Evolutionary conservation across 352 stramenopile species (phyloP).

Genomic region (Pythium brachiatum): DNA sequence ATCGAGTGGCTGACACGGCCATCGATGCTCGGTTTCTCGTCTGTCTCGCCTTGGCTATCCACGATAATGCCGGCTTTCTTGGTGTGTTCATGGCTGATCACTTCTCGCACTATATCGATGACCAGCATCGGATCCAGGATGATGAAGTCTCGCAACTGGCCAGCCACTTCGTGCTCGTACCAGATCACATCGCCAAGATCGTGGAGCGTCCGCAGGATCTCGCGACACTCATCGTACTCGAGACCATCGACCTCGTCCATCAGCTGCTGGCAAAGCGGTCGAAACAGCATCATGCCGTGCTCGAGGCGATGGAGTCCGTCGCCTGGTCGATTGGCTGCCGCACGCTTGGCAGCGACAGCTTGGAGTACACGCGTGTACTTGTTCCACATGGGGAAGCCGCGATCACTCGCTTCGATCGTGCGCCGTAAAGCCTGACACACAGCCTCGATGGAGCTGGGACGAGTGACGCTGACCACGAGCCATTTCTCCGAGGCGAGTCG

Average conservation of each 20-base stretch:
- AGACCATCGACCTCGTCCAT: slow-evolving; percentile 7
- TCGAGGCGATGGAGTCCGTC: slow-evolving; percentile 2
- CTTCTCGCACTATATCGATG: slow-evolving; percentile 15
- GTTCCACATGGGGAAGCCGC: not conserved
- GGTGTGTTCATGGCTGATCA: not conserved
- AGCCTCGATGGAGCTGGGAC: no score
- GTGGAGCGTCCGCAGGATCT: slow-evolving; percentile 12
- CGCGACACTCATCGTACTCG: slow-evolving; percentile 3
- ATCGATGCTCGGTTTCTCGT: not conserved
- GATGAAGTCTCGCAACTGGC: not conserved
- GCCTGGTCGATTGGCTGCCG: not conserved
- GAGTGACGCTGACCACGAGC: no score
- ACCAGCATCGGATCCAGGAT: slow-evolving; percentile 25
- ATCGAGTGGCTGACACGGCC: not conserved
- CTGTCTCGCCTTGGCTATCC: not conserved
- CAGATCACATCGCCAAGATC: slow-evolving; percentile 21
- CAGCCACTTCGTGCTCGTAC: slow-evolving; percentile 11
- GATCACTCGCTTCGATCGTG: no score
- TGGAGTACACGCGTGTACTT: not conserved
- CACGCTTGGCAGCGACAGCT: not conserved
- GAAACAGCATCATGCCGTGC: not conserved
- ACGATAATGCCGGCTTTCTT: no score
- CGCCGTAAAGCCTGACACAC: no score
- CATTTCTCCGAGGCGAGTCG: no score
- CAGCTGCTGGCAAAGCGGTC: slow-evolving; percentile 1